phyloP scores from a whole-genome alignment of 108 stramenopile genomes.

The Schizochytrium sp. region DNA sequence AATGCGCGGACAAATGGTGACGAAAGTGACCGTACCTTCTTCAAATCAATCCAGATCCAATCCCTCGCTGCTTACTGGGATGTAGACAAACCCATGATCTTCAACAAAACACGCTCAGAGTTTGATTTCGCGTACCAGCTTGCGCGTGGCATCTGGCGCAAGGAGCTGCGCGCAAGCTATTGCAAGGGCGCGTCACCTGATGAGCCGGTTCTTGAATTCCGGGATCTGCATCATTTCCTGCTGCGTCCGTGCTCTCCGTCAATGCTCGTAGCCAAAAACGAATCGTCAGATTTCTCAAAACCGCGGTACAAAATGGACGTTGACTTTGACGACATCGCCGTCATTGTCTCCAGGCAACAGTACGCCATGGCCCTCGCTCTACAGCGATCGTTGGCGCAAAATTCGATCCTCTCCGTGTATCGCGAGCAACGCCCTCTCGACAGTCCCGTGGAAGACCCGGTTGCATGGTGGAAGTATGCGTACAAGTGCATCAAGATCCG shows the following conservation, averaged over 20 bases:
- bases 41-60: not conserved
- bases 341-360: not conserved
- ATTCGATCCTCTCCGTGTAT: not conserved
- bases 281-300: not conserved
- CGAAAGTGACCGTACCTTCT: not conserved
- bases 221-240: not conserved
- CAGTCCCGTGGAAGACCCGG: not conserved
- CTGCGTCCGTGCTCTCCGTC: not conserved
- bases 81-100: not conserved
- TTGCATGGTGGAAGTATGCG: not conserved
- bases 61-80: slow-evolving; percentile 15
- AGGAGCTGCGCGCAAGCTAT: not conserved
- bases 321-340: not conserved
- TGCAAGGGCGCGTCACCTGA: not conserved
- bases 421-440: not conserved
- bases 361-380: not conserved
- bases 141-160: not conserved
- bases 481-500: not conserved
- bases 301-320: not conserved
- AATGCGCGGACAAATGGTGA: not conserved
- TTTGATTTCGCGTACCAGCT: slow-evolving; percentile 1
- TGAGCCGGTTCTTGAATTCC: not conserved
- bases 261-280: not conserved
- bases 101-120: not conserved
- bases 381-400: not conserved